A percentile compares a stretch with the other conserved stretches of the same genome.
Conservation (phyloP, 768 basidiomycete species). For the Russula brevipes region DNA sequence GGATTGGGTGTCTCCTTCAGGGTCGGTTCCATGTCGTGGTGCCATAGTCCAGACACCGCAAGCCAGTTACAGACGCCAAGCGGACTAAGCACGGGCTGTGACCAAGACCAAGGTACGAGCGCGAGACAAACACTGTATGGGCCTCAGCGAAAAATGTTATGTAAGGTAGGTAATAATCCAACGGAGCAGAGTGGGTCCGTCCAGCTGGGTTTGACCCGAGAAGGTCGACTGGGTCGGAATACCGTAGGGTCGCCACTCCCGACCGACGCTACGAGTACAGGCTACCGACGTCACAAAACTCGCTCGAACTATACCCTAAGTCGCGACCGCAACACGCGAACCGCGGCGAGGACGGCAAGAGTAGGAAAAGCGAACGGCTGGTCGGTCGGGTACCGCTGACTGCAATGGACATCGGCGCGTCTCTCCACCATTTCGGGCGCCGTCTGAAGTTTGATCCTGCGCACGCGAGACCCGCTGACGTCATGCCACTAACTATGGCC, state of each 20-base stretch:
- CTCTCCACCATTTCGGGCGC: constrained; percentile 11
- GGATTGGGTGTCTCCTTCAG: constrained; percentile 13
- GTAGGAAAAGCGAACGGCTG: not conserved
- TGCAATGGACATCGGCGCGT: not conserved
- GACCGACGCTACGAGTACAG: not conserved
- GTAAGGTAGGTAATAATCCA: constrained; percentile 10
- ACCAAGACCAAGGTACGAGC: constrained; percentile 16
- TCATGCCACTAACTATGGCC: not conserved
- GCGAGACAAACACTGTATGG: not conserved
- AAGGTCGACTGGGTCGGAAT: not conserved
- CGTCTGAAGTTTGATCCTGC: constrained; percentile 17
- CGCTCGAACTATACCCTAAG: not conserved
- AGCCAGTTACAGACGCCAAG: constrained; percentile 10
- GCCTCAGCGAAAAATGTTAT: constrained; percentile 12
- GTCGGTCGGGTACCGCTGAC: not conserved
- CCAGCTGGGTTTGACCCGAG: not conserved
- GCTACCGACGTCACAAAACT: not conserved
- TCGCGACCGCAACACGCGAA: not conserved
- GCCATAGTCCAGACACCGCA: constrained; percentile 18
- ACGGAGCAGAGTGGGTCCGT: constrained; percentile 21
- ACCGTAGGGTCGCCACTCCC: not conserved
- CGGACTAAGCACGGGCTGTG: constrained; percentile 13
- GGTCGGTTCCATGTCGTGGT: constrained; percentile 13
- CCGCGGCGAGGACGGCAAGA: constrained; percentile 8
- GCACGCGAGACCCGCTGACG: constrained; percentile 15